Base-by-base conservation (phyloP, 805 yeast genomes). In the Tetrapisispora iriomotensis region DNA sequence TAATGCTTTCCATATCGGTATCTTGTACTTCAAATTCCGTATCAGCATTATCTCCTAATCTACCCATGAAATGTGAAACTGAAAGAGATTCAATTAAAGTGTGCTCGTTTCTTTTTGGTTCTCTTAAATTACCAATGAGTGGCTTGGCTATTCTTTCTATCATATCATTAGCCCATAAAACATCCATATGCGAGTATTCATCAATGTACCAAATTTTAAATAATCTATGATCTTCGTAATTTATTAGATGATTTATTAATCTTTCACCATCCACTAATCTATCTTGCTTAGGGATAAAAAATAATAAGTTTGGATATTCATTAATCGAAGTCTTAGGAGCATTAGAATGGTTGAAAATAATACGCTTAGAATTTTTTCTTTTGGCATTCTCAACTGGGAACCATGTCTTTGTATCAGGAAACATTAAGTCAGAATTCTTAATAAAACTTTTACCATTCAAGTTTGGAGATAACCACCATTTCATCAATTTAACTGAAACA, bases 111-210 rank as follows among this genome's bases (percentile, higher is more conserved):
- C 24, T 30, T 15, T 37, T 23, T 23, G 39, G 34, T 15, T 19
- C 19, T 36, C 51, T 50, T 33, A 71, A 43, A 43, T 65, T 68
- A 4, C 53, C 48, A 3, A 67, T 38, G 22, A 73, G 47, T 9
- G 66, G 68, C 36, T 58, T 60, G 1, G 94, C 95, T 17, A 90
- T 72, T 32, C 68, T 70, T 4, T 74, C 76, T 21, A 74, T 67
- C 1, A 79, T 78, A 53, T 84, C 88, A 51, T 73, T 77, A 0
- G 96, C 90, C 98, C 98, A 90, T 12, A 88, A 65, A 1, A 87
- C 95, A 60, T 90, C 98, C 38, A 90, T 63, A 60, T 90, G 98
- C 14, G 87, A 76, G 57, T 90, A 90, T 8, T 68, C 71, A 0
- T 74, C 72, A 6, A 90, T 51, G 24, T 50, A 53, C 47, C 61